Evolutionary conservation across 768 basidiomycete species (phyloP), one percentile per base, ranked within the genome.

Genomic region (Tricholoma matsutake): DNA sequence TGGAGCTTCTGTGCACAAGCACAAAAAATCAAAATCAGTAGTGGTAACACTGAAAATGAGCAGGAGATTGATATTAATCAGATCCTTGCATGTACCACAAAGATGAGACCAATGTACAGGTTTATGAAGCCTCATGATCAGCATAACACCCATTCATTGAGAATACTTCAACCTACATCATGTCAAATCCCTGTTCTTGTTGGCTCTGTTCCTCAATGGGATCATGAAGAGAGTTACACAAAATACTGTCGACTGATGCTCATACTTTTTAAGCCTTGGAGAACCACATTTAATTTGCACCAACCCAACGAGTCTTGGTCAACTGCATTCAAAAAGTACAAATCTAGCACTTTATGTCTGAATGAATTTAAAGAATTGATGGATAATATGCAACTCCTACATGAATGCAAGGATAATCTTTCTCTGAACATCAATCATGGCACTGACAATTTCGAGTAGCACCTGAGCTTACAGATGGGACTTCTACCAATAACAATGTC

Each of bases 321-420:
- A 32, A 67, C 69, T 13, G 75, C 73, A 6, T 78, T 76, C n/a
- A 16, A 16, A 41, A 18, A 41, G 6, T 41, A n/a, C 39, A 41
- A 4, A 41, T 16, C 16, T n/a, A 41, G 11, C n/a, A 1, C 14
- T 4, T n/a, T 1, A 3, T 41, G n/a, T 41, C 14, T 16, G 11
- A 8, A n/a, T n/a, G 39, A 16, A 41, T 16, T 41, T n/a, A 18
- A 41, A 41, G n/a, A 41, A n/a, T 6, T 63, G 13, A 71, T 79
- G 60, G 57, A 75, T 6, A 81, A 81, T 49, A 78, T 81, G 68
- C 77, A 79, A 47, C 22, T 78, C 0, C 29, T 79, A 7, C 74
- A 79, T 65, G 79, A 80, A 54, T 79, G 78, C 58, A 37, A 78
- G 77, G 41, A 74, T 10, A 49, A 7, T 11, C 13, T 49, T 49